These are phyloP conservation scores for Camelina laxa DNA, from an alignment of 345 rosid species.

Conservation along the genomic window DNA sequence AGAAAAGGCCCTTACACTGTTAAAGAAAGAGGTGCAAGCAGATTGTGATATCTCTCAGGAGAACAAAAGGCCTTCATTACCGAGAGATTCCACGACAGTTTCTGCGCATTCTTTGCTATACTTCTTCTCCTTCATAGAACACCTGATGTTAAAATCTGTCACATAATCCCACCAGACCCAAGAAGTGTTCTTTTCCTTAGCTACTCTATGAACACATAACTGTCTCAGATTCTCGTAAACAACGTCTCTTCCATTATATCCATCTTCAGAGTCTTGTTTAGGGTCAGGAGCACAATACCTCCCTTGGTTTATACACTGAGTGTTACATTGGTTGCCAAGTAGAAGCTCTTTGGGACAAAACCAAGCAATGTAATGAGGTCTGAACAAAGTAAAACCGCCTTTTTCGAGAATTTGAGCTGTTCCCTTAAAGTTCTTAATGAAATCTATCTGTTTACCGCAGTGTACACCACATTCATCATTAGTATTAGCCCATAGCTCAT, in stretches of 20 bases:
- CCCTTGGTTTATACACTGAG: constrained; percentile 92
- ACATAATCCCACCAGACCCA: constrained; percentile 99
- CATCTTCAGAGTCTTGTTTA: constrained; percentile 72
- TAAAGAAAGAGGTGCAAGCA: constrained; percentile 6
- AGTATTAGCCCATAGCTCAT: constrained; percentile 92
- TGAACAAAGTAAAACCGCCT: constrained; percentile 75
- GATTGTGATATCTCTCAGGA: not conserved
- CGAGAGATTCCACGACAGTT: constrained; percentile 69
- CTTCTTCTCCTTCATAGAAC: constrained; percentile 88
- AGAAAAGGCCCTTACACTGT: not conserved
- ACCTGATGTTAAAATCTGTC: constrained; percentile 88
- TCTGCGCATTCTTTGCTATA: constrained; percentile 87
- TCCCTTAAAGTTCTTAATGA: constrained; percentile 79
- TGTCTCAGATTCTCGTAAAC: constrained; percentile 91
- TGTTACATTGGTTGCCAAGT: constrained; percentile 71
- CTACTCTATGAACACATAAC: constrained; percentile 85
- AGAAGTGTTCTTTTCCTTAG: constrained; percentile 64
- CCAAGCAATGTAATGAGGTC: constrained; percentile 92
- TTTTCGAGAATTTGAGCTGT: constrained; percentile 89
- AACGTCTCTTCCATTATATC: constrained; percentile 85
- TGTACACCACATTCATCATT: constrained; percentile 88
- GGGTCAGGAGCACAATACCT: constrained; percentile 97
- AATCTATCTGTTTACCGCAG: constrained; percentile 81
- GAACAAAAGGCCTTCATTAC: constrained; percentile 42
- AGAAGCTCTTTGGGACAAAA: constrained; percentile 71